These are phyloP conservation scores for Alternaria panax DNA, from an alignment of 2,329 filamentous ascomycete species.

Conservation along the genomic window DNA sequence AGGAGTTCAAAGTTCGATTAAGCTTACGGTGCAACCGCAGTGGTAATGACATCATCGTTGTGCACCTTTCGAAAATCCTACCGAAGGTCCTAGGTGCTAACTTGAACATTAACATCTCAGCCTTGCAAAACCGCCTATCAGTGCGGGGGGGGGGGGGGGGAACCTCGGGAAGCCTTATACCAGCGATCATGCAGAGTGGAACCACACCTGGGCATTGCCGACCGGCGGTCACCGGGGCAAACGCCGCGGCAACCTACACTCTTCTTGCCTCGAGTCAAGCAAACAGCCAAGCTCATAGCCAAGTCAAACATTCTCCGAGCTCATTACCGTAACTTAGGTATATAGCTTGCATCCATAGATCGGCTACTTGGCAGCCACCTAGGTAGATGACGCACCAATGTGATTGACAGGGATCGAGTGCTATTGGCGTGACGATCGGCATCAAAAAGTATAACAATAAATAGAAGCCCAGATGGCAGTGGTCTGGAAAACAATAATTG, in stretches of 20 bases:
- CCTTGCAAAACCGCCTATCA: neutral
- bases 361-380: constrained; percentile 1
- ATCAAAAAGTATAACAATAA: neutral
- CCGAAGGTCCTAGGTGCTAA: neutral
- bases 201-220: neutral
- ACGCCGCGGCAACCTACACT: neutral
- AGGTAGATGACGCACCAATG: neutral
- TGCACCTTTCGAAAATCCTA: neutral
- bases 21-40: neutral
- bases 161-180: neutral
- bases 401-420: neutral
- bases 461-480: neutral
- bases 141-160: neutral
- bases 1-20: neutral
- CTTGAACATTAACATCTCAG: neutral
- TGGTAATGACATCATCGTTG: neutral
- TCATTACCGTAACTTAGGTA: neutral
- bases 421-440: neutral
- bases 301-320: neutral
- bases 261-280: neutral
- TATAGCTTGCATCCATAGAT: neutral
- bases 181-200: neutral
- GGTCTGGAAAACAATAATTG: neutral
- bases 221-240: neutral
- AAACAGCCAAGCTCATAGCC: neutral